Evolutionary conservation across 768 basidiomycete genomes (phyloP).

Genomic region (Collybia nuda): DNA sequence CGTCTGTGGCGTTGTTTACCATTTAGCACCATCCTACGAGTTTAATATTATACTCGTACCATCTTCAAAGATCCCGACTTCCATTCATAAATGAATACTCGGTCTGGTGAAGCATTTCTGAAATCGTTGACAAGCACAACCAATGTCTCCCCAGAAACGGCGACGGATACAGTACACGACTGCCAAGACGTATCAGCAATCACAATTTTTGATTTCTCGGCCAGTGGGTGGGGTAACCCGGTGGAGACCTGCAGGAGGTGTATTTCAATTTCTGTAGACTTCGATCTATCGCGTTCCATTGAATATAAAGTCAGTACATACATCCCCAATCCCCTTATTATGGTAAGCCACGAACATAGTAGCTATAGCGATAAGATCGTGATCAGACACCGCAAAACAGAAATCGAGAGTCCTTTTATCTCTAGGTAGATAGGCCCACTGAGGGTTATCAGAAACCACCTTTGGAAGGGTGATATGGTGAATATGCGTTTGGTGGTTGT

Average conservation of each 20-base stretch:
- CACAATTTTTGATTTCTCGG: conserved; percentile 23
- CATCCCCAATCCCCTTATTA: background rate
- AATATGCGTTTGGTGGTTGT: conserved; percentile 21
- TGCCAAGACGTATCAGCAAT: conserved; percentile 22
- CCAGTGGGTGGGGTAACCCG: conserved; percentile 33
- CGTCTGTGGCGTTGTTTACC: background rate
- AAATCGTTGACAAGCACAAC: conserved; percentile 34
- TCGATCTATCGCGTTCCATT: background rate
- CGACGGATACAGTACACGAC: conserved; percentile 35
- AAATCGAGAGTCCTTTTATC: conserved; percentile 37
- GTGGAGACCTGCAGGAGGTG: conserved; percentile 34
- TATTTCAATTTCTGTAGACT: conserved; percentile 13
- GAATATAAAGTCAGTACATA: background rate
- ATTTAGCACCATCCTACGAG: background rate
- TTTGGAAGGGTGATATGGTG: conserved; percentile 35
- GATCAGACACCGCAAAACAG: conserved; percentile 39
- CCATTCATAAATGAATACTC: conserved; percentile 45
- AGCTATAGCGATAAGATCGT: conserved; percentile 42
- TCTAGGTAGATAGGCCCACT: conserved; percentile 28
- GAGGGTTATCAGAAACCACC: conserved; percentile 15
- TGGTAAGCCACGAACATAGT: conserved; percentile 31
- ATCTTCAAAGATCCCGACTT: conserved; percentile 31
- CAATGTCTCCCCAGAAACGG: conserved; percentile 44
- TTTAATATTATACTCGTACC: conserved; percentile 23
- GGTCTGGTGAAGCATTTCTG: conserved; percentile 19